Base-by-base conservation (phyloP, 345 rosid species). In the Cochlearia excelsa region DNA sequence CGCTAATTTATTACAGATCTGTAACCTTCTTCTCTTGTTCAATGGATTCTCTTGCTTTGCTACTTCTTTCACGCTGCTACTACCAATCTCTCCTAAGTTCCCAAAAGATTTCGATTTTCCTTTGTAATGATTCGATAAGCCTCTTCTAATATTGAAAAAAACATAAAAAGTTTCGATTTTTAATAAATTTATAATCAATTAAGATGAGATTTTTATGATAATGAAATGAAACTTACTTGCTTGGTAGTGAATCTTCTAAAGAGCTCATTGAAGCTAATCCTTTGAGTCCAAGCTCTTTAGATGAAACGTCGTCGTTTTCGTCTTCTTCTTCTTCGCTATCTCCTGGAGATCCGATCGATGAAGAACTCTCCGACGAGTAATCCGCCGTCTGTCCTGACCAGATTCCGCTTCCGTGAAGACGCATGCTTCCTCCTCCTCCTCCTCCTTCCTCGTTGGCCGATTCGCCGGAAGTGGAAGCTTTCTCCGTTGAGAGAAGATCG, bases 41-140 rank as follows among this genome's bases (percentile, higher is more conserved):
- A 90, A 82, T 33, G 91, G 85, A 55, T 85, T 86, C 78, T 90
- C 97, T 54, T 75, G 73, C 60, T 90, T 90, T 42, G 72, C 77
- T 69, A 90, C 71, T 55, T 90, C 95, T 69, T 82, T 83, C 6
- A 80, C 85, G 23, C 23, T 16, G 23, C 23, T 16, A 37, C 72
- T 67, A 28, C 59, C 76, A 67, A 76, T 76, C 43, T 87, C 95
- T 35, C 82, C 51, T 23, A 90, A 59, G 65, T 84, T 85, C 9
- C 74, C 80, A 63, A 90, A 90, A 9, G 97, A 90, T 65, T 87
- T 90, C 6, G 97, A 90, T 77, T 84, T 90, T 26, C 97, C 97
- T 1, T 78, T 41, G 58, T 75, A 87, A 53, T 90, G 90, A 80
- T 76, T 85, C 30, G 97, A 90, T 48, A 90, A 65, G 7, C 97